Percentiles rank a stretch among this genome's conserved stretches.
Conservation (phyloP, 257 asterid species). For the Haberlea rhodopensis region DNA sequence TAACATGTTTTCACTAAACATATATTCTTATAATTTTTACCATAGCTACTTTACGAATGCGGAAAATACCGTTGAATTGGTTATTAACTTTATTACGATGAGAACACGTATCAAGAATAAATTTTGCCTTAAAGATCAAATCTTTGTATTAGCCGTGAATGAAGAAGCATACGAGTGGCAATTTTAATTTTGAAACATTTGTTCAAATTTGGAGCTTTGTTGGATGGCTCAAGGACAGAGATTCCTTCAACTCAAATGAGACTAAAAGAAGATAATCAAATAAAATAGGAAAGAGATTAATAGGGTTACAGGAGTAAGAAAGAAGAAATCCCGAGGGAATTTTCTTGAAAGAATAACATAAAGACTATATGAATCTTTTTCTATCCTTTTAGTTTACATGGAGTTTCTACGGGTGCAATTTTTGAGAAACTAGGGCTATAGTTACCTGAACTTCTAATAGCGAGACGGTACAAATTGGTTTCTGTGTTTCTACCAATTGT, state of each 20-base stretch:
- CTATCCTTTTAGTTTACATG: background rate
- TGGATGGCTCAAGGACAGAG: slow-evolving; percentile 8
- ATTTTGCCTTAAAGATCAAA: background rate
- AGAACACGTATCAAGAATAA: background rate
- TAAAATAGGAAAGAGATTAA: slow-evolving; percentile 1
- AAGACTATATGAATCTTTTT: slow-evolving; percentile 1
- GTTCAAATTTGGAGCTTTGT: slow-evolving; percentile 8
- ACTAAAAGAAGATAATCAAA: slow-evolving; percentile 2
- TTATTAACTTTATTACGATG: too few relatives aligned
- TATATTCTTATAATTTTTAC: background rate
- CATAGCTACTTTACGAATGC: background rate
- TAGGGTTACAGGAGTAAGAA: background rate
- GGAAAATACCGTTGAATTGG: background rate
- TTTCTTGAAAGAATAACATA: background rate
- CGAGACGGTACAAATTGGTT: background rate
- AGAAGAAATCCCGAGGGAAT: background rate
- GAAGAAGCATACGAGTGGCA: background rate
- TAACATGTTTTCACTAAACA: background rate
- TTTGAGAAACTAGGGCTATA: background rate
- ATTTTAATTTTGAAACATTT: background rate
- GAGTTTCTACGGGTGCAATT: background rate
- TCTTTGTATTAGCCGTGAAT: background rate
- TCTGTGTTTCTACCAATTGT: background rate
- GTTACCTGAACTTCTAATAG: slow-evolving; percentile 6
- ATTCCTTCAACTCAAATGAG: slow-evolving; percentile 11